Evolutionary conservation across 495 filamentous ascomycete genomes (phyloP).

Genomic region (Hypoxylon cercidicola): DNA sequence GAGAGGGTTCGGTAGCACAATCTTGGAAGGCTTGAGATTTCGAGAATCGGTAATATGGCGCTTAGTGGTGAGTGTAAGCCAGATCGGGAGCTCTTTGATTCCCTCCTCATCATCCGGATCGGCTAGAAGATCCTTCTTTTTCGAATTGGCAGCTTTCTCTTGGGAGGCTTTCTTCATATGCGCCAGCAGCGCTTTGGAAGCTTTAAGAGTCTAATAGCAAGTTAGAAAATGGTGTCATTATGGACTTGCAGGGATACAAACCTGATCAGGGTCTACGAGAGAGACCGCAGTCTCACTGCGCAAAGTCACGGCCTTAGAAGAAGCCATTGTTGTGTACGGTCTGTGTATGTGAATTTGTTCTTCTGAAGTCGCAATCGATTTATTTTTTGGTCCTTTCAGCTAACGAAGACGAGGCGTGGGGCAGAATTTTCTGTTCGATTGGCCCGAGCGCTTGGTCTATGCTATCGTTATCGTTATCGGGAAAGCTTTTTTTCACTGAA

Average conservation of each 20-base stretch:
- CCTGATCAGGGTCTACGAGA: slow-evolving; percentile 57
- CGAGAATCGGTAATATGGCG: slow-evolving; percentile 81
- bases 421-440: slow-evolving; percentile 5
- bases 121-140: slow-evolving; percentile 78
- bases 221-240: slow-evolving; percentile 9
- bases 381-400: slow-evolving; percentile 24
- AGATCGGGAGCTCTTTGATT: slow-evolving; percentile 72
- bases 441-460: slow-evolving; percentile 20
- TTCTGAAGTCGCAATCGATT: slow-evolving; percentile 15
- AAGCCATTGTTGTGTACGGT: slow-evolving; percentile 34
- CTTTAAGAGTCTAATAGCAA: slow-evolving; percentile 71
- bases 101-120: slow-evolving; percentile 67
- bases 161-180: slow-evolving; percentile 77
- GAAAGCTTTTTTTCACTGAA: slow-evolving; percentile 10
- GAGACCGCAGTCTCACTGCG: slow-evolving; percentile 49
- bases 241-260: slow-evolving; percentile 32
- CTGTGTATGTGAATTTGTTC: slow-evolving; percentile 9
- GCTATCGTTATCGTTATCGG: too few species aligned
- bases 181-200: slow-evolving; percentile 80
- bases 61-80: slow-evolving; percentile 90
- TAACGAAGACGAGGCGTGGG: slow-evolving; percentile 16
- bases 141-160: slow-evolving; percentile 62
- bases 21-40: slow-evolving; percentile 76
- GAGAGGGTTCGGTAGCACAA: slow-evolving; percentile 73
- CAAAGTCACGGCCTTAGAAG: slow-evolving; percentile 42